phyloP scores from a whole-genome alignment of 2,329 filamentous ascomycete genomes.

The Chaetothyriales sp. region DNA sequence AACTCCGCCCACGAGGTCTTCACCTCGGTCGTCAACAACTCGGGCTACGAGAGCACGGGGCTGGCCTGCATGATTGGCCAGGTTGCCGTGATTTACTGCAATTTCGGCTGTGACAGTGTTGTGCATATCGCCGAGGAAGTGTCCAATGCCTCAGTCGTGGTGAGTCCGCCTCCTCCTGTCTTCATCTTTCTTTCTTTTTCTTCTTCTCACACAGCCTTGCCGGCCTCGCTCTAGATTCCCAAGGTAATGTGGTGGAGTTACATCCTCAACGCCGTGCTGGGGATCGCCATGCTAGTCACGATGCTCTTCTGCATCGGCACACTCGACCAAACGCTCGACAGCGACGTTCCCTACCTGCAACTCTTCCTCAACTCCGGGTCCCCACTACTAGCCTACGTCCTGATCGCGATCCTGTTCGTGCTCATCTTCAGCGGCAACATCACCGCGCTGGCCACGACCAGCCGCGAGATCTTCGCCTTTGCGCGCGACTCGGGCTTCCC shows the following conservation, averaged over 20 bases:
- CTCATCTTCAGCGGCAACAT: constrained; percentile 23
- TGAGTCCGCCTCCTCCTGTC: constrained; percentile 11
- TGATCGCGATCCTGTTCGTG: constrained; percentile 28
- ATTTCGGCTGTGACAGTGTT: constrained; percentile 20
- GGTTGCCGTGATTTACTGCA: constrained; percentile 8
- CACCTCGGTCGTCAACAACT: constrained; percentile 17
- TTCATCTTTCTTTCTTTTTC: constrained; percentile 7
- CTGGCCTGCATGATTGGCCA: constrained; percentile 9
- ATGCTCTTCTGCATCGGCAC: constrained; percentile 26
- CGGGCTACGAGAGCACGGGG: constrained; percentile 18
- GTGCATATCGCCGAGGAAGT: constrained; percentile 29
- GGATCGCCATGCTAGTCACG: constrained; percentile 25
- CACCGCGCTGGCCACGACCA: constrained; percentile 24
- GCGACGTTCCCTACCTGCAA: constrained; percentile 25
- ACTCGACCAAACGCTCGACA: constrained; percentile 14
- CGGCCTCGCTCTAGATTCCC: constrained; percentile 17
- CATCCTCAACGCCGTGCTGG: constrained; percentile 24
- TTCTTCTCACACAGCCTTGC: constrained; percentile 11
- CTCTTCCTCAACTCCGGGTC: constrained; percentile 30
- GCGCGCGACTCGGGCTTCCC: constrained; percentile 36
- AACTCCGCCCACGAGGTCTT: constrained; percentile 18
- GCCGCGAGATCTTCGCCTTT: constrained; percentile 30
- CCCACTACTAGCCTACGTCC: constrained; percentile 20
- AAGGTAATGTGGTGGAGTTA: constrained; percentile 24
- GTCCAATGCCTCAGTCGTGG: constrained; percentile 22